These are phyloP conservation scores for Dissophora globulifera DNA, from an alignment of 192 early-diverging fungal genomes.

Conservation along the genomic window DNA sequence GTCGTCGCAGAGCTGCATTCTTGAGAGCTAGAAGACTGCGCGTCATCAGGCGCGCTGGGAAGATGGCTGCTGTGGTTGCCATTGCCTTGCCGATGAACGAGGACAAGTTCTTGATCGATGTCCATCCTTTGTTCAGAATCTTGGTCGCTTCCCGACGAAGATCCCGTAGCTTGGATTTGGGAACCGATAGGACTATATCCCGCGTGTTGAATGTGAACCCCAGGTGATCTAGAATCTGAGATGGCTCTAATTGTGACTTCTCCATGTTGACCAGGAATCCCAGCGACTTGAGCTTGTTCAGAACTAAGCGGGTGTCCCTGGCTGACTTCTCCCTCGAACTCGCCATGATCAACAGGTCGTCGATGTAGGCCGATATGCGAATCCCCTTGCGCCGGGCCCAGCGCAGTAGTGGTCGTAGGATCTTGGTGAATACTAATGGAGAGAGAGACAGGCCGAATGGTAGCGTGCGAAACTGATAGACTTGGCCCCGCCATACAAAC, in stretches of 20 bases:
- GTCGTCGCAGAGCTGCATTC: conserved; percentile 16
- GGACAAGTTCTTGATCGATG: conserved; percentile 21
- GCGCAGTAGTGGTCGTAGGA: conserved; percentile 23
- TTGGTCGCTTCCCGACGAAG: conserved; percentile 29
- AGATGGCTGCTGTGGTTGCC: conserved; percentile 30
- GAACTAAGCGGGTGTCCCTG: neutral
- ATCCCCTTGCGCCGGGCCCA: conserved; percentile 38
- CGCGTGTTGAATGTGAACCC: conserved; percentile 28
- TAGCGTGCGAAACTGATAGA: conserved; percentile 28
- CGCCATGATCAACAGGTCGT: conserved; percentile 31
- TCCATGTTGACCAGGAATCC: conserved; percentile 25
- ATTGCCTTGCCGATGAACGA: conserved; percentile 29
- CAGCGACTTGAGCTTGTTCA: conserved; percentile 4
- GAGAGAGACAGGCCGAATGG: conserved; percentile 33
- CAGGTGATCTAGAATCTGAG: conserved; percentile 16
- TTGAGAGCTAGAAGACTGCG: conserved; percentile 27
- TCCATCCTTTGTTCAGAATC: conserved; percentile 9
- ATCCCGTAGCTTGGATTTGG: conserved; percentile 31
- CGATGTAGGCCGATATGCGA: conserved; percentile 35
- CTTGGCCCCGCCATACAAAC: conserved; percentile 21
- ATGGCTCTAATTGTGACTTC: conserved; percentile 21
- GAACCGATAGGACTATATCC: conserved; percentile 26
- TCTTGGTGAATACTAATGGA: conserved; percentile 49
- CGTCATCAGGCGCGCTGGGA: conserved; percentile 44
- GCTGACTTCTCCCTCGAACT: neutral